Conservation (phyloP, 305 asterid species). For the Solanum hybrid region DNA sequence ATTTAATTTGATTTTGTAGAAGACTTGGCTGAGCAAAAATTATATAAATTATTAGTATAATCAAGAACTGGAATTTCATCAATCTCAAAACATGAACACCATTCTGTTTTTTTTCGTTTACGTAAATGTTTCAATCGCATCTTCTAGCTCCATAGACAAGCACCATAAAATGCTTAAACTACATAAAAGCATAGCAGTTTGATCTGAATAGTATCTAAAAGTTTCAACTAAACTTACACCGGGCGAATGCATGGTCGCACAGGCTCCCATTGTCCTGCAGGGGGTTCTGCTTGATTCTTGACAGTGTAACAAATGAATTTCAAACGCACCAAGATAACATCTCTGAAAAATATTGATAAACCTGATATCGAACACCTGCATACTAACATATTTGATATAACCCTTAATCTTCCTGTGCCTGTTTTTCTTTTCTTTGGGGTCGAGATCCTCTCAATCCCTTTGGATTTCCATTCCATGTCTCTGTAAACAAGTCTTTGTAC, state of each 20-base stretch:
- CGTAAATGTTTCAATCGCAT: neutral
- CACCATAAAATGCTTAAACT: neutral
- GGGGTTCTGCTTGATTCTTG: neutral
- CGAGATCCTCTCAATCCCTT: conserved; percentile 19
- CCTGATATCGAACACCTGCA: neutral
- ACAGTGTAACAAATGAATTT: neutral
- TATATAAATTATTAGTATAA: neutral
- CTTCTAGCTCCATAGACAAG: neutral
- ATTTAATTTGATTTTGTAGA: neutral
- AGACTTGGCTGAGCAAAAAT: neutral
- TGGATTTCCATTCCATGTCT: conserved; percentile 14
- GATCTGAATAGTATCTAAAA: neutral
- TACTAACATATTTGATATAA: neutral
- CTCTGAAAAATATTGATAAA: neutral
- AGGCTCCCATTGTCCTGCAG: neutral
- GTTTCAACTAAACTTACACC: neutral
- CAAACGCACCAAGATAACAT: neutral
- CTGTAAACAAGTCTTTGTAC: conserved; percentile 47
- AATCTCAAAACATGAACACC: neutral
- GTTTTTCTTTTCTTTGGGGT: conserved; percentile 20
- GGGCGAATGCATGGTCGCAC: neutral
- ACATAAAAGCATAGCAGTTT: neutral
- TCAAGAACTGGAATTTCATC: neutral
- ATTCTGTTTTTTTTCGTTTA: neutral
- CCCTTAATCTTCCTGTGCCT: neutral